phyloP scores from a whole-genome alignment of 108 stramenopile species.

The Pseudonitzschia pungens region DNA sequence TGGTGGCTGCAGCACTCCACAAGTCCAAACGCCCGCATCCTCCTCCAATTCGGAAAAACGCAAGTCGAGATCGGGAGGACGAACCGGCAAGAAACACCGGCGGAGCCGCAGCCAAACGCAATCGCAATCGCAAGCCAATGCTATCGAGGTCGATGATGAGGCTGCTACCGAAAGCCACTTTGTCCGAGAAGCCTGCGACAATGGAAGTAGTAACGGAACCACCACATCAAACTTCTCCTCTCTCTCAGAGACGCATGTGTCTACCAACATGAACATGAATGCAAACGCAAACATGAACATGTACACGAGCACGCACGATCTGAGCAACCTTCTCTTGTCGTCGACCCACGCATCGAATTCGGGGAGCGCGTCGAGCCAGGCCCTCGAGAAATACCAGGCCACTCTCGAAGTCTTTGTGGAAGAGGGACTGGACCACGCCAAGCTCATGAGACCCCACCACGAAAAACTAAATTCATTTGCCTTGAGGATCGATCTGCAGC shows the following conservation, averaged over 20 bases:
- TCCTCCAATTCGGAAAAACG: conserved; percentile 27
- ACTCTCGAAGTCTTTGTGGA: conserved; percentile 22
- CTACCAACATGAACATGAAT: too few relatives aligned
- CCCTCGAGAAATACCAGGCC: conserved; percentile 56
- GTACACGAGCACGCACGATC: too few relatives aligned
- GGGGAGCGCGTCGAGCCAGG: conserved; percentile 52
- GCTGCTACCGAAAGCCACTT: background rate
- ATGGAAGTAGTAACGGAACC: too few relatives aligned
- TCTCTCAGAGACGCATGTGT: too few relatives aligned
- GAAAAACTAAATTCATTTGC: conserved; percentile 61
- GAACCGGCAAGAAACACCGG: background rate
- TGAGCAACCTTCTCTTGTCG: too few relatives aligned
- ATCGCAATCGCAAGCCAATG: background rate
- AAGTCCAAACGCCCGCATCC: conserved; percentile 29
- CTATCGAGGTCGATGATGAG: background rate
- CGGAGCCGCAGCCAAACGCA: background rate
- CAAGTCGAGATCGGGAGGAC: conserved; percentile 30
- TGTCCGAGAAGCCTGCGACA: too few relatives aligned
- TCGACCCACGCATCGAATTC: background rate
- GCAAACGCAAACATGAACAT: too few relatives aligned
- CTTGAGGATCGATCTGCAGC: conserved; percentile 47
- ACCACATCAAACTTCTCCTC: too few relatives aligned
- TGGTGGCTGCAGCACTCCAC: too few relatives aligned
- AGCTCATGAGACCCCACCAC: conserved; percentile 43
- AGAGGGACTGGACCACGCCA: background rate